Conservation (phyloP, 2,329 filamentous ascomycete genomes). For the Tympanopsis confertula region DNA sequence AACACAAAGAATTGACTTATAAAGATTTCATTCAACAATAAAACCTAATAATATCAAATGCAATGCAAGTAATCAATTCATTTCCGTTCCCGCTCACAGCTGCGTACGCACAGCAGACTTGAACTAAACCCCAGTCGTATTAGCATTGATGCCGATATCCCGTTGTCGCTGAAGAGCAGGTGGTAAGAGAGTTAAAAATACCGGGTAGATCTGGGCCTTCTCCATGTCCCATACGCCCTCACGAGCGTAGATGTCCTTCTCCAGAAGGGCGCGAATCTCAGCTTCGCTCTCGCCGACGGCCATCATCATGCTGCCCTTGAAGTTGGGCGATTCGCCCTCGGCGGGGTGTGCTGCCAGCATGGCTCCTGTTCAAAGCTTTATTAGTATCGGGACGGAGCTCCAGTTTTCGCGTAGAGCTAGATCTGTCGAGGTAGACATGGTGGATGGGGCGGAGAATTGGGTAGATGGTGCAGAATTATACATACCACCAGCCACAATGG, state of each 20-base stretch:
- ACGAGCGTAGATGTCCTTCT: conserved; percentile 9
- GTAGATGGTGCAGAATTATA: neutral
- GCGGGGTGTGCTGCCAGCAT: neutral
- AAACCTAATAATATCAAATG: too few relatives aligned
- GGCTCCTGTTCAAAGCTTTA: neutral
- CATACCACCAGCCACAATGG: neutral
- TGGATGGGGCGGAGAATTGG: too few relatives aligned
- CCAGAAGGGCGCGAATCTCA: conserved; percentile 8
- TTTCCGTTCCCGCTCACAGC: neutral
- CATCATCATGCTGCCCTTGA: neutral
- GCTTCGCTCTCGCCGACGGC: neutral
- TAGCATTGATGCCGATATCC: neutral
- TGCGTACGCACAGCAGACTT: neutral
- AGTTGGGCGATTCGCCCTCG: neutral
- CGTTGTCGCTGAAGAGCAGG: too few relatives aligned
- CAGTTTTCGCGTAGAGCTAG: too few relatives aligned
- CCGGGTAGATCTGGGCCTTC: conserved; percentile 10
- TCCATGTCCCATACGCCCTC: conserved; percentile 11
- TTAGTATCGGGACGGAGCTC: too few relatives aligned
- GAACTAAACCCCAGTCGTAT: conserved; percentile 1
- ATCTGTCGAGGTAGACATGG: too few relatives aligned
- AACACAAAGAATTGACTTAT: too few relatives aligned
- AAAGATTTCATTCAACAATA: too few relatives aligned
- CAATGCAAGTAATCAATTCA: neutral
- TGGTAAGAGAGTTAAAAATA: conserved; percentile 4